Percentiles rank a stretch among this genome's conserved stretches.
Conservation (phyloP, 306 rosid genomes). For the Elaeagnus macrophylla region DNA sequence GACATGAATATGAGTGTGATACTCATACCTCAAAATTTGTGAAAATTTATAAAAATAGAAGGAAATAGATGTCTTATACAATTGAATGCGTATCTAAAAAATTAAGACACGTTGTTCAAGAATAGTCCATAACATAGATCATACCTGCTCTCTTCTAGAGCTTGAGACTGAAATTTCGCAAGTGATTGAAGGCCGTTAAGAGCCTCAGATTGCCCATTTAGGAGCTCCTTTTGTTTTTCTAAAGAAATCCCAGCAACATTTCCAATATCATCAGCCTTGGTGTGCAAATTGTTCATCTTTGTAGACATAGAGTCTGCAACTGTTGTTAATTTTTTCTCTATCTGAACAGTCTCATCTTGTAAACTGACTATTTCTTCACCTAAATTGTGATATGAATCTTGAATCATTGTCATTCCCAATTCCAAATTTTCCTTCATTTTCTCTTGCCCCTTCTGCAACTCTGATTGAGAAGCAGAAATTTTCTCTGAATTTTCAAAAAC, state of each 20-base stretch:
- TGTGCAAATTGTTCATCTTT: slow-evolving; percentile 47
- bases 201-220: slow-evolving; percentile 65
- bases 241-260: slow-evolving; percentile 56
- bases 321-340: slow-evolving; percentile 39
- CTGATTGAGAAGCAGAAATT: slow-evolving; percentile 46
- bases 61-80: no score
- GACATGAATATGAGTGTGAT: no score
- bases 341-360: slow-evolving; percentile 40
- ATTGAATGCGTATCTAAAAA: no score
- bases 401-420: slow-evolving; percentile 43
- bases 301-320: slow-evolving; percentile 54
- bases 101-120: no score
- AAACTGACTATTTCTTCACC: slow-evolving; percentile 42
- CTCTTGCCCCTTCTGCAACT: slow-evolving; percentile 52
- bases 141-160: slow-evolving; percentile 67
- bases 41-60: no score
- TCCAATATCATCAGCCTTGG: slow-evolving; percentile 55
- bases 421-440: slow-evolving; percentile 43
- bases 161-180: slow-evolving; percentile 47
- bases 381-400: slow-evolving; percentile 39
- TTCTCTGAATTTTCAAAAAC: slow-evolving; percentile 42
- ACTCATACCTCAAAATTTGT: no score
- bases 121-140: no score
- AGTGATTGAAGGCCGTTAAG: slow-evolving; percentile 42
- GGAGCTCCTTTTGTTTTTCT: slow-evolving; percentile 55